These are phyloP conservation scores for Rhynchospora breviuscula DNA, from an alignment of 176 grass and related monocot genomes.

Conservation along the genomic window DNA sequence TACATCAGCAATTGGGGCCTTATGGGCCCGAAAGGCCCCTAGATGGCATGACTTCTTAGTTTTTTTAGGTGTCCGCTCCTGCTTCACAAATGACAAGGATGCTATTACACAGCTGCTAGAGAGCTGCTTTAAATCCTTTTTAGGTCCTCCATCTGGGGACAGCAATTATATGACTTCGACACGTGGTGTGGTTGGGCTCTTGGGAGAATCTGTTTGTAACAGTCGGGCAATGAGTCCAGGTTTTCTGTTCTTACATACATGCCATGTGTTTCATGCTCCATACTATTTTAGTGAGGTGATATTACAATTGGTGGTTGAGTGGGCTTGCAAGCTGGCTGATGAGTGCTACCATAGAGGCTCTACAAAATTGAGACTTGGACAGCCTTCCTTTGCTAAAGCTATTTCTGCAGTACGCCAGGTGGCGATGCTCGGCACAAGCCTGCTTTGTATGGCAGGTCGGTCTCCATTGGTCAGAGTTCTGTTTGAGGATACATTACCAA, in stretches of 20 bases:
- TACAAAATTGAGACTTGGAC: conserved; percentile 38
- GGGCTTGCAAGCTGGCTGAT: conserved; percentile 35
- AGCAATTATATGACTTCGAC: conserved; percentile 18
- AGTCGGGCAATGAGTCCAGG: conserved; percentile 30
- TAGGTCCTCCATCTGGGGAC: conserved; percentile 28
- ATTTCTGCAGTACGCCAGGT: conserved; percentile 38
- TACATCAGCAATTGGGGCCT: conserved; percentile 27
- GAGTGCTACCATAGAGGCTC: conserved; percentile 23
- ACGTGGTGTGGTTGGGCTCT: conserved; percentile 39
- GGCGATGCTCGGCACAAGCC: conserved; percentile 43
- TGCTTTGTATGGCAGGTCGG: conserved; percentile 52
- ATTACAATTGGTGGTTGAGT: conserved; percentile 53
- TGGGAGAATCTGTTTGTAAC: conserved; percentile 33
- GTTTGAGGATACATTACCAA: conserved; percentile 49
- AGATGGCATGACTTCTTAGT: conserved; percentile 65
- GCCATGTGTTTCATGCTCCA: conserved; percentile 35
- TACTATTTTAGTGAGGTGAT: conserved; percentile 48
- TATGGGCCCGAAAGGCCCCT: conserved; percentile 56
- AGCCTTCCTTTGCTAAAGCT: conserved; percentile 35
- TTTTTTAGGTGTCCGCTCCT: conserved; percentile 27
- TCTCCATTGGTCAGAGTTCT: conserved; percentile 35
- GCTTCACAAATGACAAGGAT: conserved; percentile 42
- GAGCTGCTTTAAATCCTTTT: conserved; percentile 62
- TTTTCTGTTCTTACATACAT: conserved; percentile 40
- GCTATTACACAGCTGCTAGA: conserved; percentile 49